Conservation (phyloP, 2,329 filamentous ascomycete genomes). For the Penicillium vulpinum region DNA sequence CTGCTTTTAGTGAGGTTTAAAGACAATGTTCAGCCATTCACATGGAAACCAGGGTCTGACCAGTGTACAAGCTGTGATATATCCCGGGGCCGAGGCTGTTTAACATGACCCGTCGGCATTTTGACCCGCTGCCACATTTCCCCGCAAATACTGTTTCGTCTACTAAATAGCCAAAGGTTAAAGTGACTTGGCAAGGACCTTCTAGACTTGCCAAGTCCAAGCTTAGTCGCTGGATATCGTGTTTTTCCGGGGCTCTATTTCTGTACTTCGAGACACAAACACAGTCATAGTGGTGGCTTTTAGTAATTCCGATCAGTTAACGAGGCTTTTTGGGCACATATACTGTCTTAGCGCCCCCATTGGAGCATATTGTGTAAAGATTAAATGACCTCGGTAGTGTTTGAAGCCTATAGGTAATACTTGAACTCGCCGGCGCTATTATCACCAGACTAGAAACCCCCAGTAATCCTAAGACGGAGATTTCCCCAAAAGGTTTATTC, state of each 20-base stretch:
- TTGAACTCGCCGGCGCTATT: not conserved
- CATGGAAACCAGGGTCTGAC: not conserved
- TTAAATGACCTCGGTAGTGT: not conserved
- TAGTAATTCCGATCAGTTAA: not conserved
- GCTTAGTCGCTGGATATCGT: not conserved
- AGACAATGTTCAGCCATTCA: not conserved
- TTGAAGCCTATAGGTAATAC: not conserved
- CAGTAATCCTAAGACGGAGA: not conserved
- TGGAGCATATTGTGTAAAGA: not conserved
- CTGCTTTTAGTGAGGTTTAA: not conserved
- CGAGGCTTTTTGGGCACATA: not conserved
- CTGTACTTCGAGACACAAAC: not conserved
- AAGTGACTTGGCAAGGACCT: not conserved
- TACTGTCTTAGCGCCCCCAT: not conserved
- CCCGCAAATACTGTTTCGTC: not conserved
- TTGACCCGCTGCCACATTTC: not conserved
- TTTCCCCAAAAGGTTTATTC: constrained; percentile 2
- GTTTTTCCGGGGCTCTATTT: not conserved
- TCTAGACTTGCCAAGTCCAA: not conserved
- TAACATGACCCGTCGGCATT: not conserved
- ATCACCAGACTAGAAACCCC: not conserved
- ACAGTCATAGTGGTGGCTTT: not conserved
- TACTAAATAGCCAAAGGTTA: too few species aligned
- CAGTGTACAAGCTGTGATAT: not conserved
- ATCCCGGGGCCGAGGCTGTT: not conserved